Evolutionary conservation across 2,329 filamentous ascomycete genomes (phyloP).

Genomic region (Xylaria sp.): DNA sequence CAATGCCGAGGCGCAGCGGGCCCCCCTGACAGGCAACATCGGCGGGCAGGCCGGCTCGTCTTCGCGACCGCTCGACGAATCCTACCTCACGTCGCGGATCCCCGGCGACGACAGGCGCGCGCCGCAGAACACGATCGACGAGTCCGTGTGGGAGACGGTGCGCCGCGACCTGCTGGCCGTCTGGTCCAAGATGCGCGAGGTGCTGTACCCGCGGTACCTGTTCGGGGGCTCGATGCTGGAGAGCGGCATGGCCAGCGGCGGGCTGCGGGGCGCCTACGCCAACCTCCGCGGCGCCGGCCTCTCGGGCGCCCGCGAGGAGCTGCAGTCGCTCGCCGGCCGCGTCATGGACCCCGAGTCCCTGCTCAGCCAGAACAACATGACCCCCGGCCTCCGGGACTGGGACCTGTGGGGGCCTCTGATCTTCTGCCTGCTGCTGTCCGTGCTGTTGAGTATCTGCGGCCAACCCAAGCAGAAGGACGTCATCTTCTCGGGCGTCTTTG

Average conservation of each 20-base stretch:
- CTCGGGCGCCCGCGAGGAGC: constrained; percentile 69
- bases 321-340: constrained; percentile 69
- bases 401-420: constrained; percentile 97
- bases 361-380: constrained; percentile 77
- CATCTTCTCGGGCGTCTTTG: constrained; percentile 96
- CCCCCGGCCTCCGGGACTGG: constrained; percentile 92
- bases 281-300: constrained; percentile 69
- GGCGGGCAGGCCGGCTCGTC: constrained; percentile 60
- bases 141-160: constrained; percentile 97
- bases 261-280: constrained; percentile 70
- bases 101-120: constrained; percentile 92
- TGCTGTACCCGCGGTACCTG: constrained; percentile 94
- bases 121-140: constrained; percentile 93
- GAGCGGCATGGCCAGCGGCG: constrained; percentile 53
- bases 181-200: constrained; percentile 98
- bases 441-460: constrained; percentile 87
- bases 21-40: constrained; percentile 88
- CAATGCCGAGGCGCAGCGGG: constrained; percentile 72
- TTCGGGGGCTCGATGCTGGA: constrained; percentile 77
- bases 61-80: constrained; percentile 72
- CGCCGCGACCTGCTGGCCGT: constrained; percentile 90
- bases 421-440: constrained; percentile 88
- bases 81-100: constrained; percentile 88
- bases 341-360: constrained; percentile 73
- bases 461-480: constrained; percentile 82